These are phyloP conservation scores for Fusarium pilosicola DNA, from an alignment of 2,329 filamentous ascomycete genomes.

Conservation along the genomic window DNA sequence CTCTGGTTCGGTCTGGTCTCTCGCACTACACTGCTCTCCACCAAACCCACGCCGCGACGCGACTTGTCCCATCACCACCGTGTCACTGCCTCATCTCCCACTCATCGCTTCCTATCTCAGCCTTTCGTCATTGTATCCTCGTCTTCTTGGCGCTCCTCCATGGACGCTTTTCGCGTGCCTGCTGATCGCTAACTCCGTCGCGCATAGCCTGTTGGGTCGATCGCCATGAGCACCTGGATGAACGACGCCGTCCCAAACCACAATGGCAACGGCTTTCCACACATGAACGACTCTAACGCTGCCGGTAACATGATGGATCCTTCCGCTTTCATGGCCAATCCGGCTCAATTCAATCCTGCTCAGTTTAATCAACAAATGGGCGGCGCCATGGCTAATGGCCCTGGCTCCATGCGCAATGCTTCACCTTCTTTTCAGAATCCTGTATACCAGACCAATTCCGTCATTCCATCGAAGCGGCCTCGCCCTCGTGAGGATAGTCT, in stretches of 20 bases:
- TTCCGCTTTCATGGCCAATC: conserved; percentile 69
- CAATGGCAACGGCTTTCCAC: conserved; percentile 75
- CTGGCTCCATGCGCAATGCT: conserved; percentile 81
- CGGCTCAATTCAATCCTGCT: conserved; percentile 68
- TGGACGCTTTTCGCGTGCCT: conserved; percentile 53
- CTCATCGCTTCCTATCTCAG: conserved; percentile 52
- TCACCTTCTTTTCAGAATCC: conserved; percentile 81
- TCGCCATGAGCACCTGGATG: conserved; percentile 78
- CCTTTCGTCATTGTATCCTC: conserved; percentile 41
- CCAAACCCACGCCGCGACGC: conserved; percentile 56
- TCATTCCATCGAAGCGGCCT: conserved; percentile 90
- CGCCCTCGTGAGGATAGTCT: conserved; percentile 85
- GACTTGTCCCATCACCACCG: conserved; percentile 57
- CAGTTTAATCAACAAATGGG: conserved; percentile 68
- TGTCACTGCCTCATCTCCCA: conserved; percentile 58
- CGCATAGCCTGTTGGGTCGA: conserved; percentile 56
- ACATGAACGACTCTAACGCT: conserved; percentile 70
- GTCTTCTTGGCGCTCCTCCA: conserved; percentile 50
- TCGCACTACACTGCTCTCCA: conserved; percentile 52
- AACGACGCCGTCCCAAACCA: conserved; percentile 76
- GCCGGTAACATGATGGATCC: conserved; percentile 72
- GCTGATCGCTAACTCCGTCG: conserved; percentile 58
- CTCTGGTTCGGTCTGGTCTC: conserved; percentile 39
- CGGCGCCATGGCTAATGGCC: conserved; percentile 78
- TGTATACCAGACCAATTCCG: conserved; percentile 83